Evolutionary conservation across 1,284 basidiomycete genomes (phyloP).

Genomic region (Stereum hirsutum): DNA sequence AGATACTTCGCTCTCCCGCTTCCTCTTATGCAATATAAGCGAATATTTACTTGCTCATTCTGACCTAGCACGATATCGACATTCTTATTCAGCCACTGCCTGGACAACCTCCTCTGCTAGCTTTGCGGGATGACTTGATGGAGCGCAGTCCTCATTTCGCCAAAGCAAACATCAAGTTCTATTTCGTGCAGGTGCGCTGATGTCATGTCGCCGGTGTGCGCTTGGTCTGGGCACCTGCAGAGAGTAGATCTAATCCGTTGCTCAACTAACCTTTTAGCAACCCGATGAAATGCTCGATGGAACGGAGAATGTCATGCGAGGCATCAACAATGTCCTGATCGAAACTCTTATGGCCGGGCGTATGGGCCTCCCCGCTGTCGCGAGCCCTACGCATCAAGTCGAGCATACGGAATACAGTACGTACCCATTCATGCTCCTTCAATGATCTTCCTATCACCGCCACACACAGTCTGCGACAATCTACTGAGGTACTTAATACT

Average conservation of each 20-base stretch:
- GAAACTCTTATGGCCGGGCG: conserved; percentile 20
- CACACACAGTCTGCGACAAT: neutral
- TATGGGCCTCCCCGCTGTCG: conserved; percentile 19
- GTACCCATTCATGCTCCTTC: conserved; percentile 3
- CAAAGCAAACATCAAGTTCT: conserved; percentile 18
- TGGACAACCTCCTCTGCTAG: conserved; percentile 10
- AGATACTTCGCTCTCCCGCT: conserved; percentile 15
- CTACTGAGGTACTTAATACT: too few species aligned
- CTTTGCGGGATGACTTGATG: conserved; percentile 14
- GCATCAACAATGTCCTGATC: conserved; percentile 20
- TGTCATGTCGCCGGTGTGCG: too few species aligned
- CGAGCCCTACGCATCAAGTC: conserved; percentile 14
- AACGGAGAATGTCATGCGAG: conserved; percentile 13
- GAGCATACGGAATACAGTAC: too few species aligned
- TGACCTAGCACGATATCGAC: conserved; percentile 22
- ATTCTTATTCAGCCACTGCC: conserved; percentile 24
- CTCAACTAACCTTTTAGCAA: neutral
- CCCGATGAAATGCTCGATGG: neutral
- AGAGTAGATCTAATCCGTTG: neutral
- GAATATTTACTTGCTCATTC: neutral
- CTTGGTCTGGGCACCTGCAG: neutral
- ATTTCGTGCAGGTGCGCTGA: conserved; percentile 19
- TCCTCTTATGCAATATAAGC: neutral
- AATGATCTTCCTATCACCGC: neutral
- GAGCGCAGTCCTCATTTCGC: conserved; percentile 18